Percentiles rank a stretch among this genome's conserved stretches.
These are phyloP conservation scores for Diaporthe helianthi DNA, from an alignment of 2,329 filamentous ascomycete genomes.

Conservation along the genomic window DNA sequence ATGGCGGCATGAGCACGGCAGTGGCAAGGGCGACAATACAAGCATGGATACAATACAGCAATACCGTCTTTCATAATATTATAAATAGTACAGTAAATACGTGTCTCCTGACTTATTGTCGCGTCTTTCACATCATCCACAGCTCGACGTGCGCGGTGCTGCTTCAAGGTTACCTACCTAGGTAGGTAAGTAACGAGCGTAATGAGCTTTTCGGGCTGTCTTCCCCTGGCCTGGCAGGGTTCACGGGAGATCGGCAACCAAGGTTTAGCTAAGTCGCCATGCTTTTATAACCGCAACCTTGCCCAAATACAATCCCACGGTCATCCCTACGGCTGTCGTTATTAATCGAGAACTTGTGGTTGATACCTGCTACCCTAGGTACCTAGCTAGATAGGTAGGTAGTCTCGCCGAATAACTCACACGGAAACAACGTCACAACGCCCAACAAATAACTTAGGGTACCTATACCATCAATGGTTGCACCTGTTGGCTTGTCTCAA, in stretches of 20 bases:
- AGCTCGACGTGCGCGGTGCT: no score
- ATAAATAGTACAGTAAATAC: background rate
- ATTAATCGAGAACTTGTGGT: background rate
- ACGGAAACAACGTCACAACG: no score
- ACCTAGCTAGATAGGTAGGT: no score
- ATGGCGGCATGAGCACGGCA: constrained; percentile 26
- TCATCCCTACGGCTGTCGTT: no score
- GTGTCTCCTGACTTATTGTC: background rate
- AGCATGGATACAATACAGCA: background rate
- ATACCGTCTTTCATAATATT: background rate
- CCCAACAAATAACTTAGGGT: no score
- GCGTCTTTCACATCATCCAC: background rate
- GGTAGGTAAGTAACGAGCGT: no score
- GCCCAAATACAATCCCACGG: no score
- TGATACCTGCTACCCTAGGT: no score
- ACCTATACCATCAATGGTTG: background rate
- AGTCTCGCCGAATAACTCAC: constrained; percentile 22
- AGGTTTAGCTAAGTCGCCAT: background rate
- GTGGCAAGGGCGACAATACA: constrained; percentile 1
- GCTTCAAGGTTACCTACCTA: background rate
- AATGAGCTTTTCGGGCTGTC: no score
- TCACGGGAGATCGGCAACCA: constrained; percentile 17
- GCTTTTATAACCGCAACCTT: no score
- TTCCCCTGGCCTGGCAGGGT: no score
- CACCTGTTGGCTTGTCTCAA: background rate